Percentiles rank a stretch among this genome's conserved stretches.
These are phyloP conservation scores for Lycium ferocissimum DNA, from an alignment of 257 asterid species.

Conservation along the genomic window DNA sequence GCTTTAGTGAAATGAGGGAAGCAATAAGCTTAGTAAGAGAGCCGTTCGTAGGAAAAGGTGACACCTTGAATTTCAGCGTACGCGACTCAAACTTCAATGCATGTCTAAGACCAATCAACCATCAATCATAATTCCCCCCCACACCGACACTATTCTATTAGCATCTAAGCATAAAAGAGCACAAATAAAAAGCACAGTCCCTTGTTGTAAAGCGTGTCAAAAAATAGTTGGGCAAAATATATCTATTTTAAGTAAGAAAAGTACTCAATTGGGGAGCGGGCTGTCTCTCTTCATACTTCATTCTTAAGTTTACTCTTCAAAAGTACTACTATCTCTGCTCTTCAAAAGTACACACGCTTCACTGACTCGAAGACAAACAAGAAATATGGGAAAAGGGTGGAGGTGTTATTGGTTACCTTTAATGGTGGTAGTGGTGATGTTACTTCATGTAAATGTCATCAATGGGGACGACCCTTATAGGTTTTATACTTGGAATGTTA, in stretches of 20 bases:
- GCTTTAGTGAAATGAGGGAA: background rate
- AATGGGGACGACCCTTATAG: conserved; percentile 29
- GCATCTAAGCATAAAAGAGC: background rate
- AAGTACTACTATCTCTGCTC: background rate
- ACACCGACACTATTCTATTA: background rate
- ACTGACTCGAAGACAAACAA: background rate
- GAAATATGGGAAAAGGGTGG: background rate
- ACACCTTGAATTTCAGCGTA: background rate
- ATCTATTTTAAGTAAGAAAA: background rate
- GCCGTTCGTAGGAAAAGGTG: background rate
- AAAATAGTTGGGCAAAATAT: background rate
- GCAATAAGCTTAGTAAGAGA: background rate
- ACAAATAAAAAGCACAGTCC: background rate
- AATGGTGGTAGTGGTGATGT: background rate
- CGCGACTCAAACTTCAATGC: background rate
- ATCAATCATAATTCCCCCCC: background rate
- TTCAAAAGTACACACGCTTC: background rate
- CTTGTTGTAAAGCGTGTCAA: background rate
- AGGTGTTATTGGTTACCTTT: background rate
- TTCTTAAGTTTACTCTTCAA: background rate
- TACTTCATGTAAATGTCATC: background rate
- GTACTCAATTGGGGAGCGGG: background rate
- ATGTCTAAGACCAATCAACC: background rate
- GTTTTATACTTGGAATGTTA: conserved; percentile 26
- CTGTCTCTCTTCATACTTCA: background rate